Base-by-base conservation (phyloP, 2,329 filamentous ascomycete genomes). In the Alternaria arbusti region DNA sequence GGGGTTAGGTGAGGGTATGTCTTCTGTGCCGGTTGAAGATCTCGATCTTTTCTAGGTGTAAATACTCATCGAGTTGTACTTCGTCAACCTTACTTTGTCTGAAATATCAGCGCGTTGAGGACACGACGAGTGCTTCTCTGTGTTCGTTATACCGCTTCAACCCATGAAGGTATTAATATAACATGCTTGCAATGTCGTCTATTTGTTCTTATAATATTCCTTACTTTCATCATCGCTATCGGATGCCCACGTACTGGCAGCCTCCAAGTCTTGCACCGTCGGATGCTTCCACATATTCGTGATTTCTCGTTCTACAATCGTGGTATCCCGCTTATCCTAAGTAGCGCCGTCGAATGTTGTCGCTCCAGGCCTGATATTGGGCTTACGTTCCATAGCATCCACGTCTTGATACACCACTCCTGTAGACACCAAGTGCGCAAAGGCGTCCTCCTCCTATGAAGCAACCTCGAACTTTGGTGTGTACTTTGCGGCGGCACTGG, bases 401-500 rank as follows among this genome's bases (percentile, higher is more conserved):
- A 46, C 2, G 8, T 52, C 56, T 13, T 43, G 36, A 17, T 46
- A 13, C 51, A 25, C 17, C 6, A 46, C 25, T 17, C 13, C 23
- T 17, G 15, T 30, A 10, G 36, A 30, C 12, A 26, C 36, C 23
- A 45, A 17, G 28, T 44, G 22, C 52, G 20, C 54, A 17, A 46
- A n/a, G 12, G 32, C 32, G 5, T 49, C 30, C 23, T 15, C 47
- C 40, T 22, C 15, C 32, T 36, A 62, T 63, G 65, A 75, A 23
- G 70, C 64, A 28, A 74, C 85, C 65, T 89, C 86, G 66, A 93
- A 93, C 84, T 95, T 97, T 32, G 94, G 87, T 69, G 88, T 90
- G 81, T 96, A 98, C 83, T 97, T 98, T 25, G 88, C 85, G 20
- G 92, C 92, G 12, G 94, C 94, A 73, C 89, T 89, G 79, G 97